Conservation (phyloP, 768 basidiomycete species). For the Kwoniella sp. region DNA sequence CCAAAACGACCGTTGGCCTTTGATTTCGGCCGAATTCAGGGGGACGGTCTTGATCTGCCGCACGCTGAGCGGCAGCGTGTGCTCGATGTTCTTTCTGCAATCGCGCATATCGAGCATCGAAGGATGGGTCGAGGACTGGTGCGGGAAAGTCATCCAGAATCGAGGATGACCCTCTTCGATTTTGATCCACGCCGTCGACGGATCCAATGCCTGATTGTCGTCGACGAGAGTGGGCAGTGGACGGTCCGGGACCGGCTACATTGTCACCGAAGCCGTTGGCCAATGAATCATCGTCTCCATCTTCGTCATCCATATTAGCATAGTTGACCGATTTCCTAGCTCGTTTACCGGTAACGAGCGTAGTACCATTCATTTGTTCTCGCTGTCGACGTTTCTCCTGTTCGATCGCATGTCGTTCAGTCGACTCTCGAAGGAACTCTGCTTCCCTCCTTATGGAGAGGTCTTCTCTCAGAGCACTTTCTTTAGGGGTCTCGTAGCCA, state of each 20-base stretch:
- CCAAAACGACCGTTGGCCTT: slow-evolving; percentile 12
- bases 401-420: slow-evolving; percentile 4
- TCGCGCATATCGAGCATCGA: slow-evolving; percentile 15
- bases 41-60: slow-evolving; percentile 4
- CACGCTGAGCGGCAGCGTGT: background rate
- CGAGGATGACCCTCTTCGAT: background rate
- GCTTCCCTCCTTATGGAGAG: slow-evolving; percentile 9
- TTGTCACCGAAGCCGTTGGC: background rate
- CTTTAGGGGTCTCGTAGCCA: slow-evolving; percentile 4
- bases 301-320: slow-evolving; percentile 6
- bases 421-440: slow-evolving; percentile 12
- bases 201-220: background rate
- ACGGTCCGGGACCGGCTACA: slow-evolving; percentile 15
- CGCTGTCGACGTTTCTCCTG: slow-evolving; percentile 11
- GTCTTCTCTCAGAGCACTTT: slow-evolving; percentile 15
- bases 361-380: slow-evolving; percentile 6
- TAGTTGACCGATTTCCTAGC: slow-evolving; percentile 14
- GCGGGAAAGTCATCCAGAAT: background rate
- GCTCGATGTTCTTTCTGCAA: slow-evolving; percentile 12
- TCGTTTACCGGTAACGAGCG: slow-evolving; percentile 2
- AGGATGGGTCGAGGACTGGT: slow-evolving; percentile 6
- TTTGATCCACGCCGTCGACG: background rate
- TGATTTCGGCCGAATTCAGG: slow-evolving; percentile 11
- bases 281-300: slow-evolving; percentile 9
- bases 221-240: background rate